Percentiles rank a stretch among this genome's conserved stretches.
Evolutionary conservation across 2,329 filamentous ascomycete species (phyloP).

Genomic region (Cladosporium sp.): DNA sequence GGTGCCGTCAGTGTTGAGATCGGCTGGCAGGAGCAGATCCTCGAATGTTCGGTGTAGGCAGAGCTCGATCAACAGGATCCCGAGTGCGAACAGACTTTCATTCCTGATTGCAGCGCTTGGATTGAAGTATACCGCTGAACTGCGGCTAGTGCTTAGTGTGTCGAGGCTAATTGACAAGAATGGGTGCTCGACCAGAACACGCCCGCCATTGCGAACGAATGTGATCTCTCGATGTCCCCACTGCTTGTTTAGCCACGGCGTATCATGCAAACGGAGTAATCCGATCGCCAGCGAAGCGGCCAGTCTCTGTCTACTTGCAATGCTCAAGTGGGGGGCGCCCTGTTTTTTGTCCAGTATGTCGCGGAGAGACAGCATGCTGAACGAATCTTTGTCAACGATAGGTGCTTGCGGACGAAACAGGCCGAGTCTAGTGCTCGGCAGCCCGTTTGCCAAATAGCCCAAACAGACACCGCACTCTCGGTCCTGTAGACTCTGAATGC

Average conservation of each 20-base stretch:
- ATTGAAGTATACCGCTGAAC: background rate
- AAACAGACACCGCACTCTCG: background rate
- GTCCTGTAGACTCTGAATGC: background rate
- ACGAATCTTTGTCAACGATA: background rate
- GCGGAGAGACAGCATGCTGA: background rate
- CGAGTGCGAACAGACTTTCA: constrained; percentile 36
- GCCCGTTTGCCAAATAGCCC: background rate
- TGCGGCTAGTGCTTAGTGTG: background rate
- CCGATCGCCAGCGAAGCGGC: constrained; percentile 16
- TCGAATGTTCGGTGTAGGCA: constrained; percentile 33
- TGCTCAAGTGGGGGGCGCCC: background rate
- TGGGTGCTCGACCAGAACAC: constrained; percentile 13
- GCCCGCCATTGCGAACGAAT: constrained; percentile 18
- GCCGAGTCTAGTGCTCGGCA: background rate
- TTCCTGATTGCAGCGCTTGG: constrained; percentile 30
- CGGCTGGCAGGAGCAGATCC: constrained; percentile 25
- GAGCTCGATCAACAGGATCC: constrained; percentile 38
- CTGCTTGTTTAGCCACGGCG: constrained; percentile 20
- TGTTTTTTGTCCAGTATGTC: background rate
- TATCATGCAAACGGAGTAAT: constrained; percentile 22
- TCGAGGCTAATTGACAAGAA: background rate
- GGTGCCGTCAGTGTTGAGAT: constrained; percentile 24
- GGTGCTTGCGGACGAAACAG: background rate
- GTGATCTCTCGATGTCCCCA: constrained; percentile 20
- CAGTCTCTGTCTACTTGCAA: background rate